Percentiles rank a stretch among this genome's conserved stretches.
Evolutionary conservation across 2,329 filamentous ascomycete species (phyloP).

Genomic region (Xylariaceae sp.): DNA sequence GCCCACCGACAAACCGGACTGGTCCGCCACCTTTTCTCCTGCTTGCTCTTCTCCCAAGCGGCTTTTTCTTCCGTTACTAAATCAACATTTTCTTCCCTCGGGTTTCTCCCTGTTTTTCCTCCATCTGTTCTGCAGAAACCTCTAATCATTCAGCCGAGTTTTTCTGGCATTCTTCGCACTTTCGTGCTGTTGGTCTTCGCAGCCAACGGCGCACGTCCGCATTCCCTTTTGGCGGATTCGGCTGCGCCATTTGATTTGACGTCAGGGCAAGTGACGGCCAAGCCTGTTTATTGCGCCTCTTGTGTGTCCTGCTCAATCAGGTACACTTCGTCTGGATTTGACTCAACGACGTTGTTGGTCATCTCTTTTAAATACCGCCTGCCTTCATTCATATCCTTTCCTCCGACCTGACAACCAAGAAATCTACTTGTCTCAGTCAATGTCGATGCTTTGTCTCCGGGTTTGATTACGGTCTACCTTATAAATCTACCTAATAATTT

Average conservation of each 20-base stretch:
- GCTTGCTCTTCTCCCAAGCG: constrained; percentile 4
- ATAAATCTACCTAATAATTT: constrained; percentile 5
- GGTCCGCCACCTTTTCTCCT: constrained; percentile 14
- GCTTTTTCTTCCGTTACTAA: constrained; percentile 4
- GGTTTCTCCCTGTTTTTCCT: not conserved
- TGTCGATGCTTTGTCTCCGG: constrained; percentile 10
- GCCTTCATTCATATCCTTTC: not conserved
- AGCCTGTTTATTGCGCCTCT: constrained; percentile 22
- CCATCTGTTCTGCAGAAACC: not conserved
- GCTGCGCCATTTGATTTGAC: constrained; percentile 22
- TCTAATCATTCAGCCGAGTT: not conserved
- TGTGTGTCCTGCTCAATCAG: constrained; percentile 17
- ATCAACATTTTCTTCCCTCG: constrained; percentile 5
- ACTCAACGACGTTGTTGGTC: constrained; percentile 7
- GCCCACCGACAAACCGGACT: constrained; percentile 10
- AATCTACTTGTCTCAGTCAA: constrained; percentile 1
- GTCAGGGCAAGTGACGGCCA: constrained; percentile 26
- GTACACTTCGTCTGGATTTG: constrained; percentile 8
- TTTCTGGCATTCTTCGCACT: not conserved
- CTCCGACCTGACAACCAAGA: not conserved
- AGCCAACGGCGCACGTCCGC: constrained; percentile 7
- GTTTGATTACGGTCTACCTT: not conserved
- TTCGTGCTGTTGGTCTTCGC: constrained; percentile 2
- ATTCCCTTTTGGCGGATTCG: constrained; percentile 13
- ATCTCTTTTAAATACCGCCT: constrained; percentile 1